Evolutionary conservation across 1,284 basidiomycete genomes (phyloP), one percentile per base, ranked within the genome.

Genomic region (Ustilago bromivora): DNA sequence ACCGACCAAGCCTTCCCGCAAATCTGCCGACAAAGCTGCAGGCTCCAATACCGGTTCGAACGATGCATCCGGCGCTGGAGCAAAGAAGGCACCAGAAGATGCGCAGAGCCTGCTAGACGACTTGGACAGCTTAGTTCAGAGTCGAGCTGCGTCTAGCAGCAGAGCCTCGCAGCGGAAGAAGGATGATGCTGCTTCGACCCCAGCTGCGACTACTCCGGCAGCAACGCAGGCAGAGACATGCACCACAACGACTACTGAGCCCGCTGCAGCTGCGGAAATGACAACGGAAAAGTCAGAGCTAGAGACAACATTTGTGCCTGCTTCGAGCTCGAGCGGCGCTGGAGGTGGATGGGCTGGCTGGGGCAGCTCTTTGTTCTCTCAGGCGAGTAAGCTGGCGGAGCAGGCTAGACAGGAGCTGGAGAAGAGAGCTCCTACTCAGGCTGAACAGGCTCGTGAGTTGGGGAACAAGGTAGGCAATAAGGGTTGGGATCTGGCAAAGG

Each of bases 281-380:
- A 13, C 51, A 1, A 34, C 58, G n/a, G 49, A 69, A 13, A 41
- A 59, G 4, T 67, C 87, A 38, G 91, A 89, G 1, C 51, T 53
- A 10, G 57, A 65, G 10, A 51, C 49, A 28, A 2, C 63, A 15
- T 51, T 3, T 13, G 11, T 60, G 41, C 41, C 63, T 2, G 92
- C 88, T 0, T 92, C 92, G 3, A 90, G 92, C 0, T 89, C 89
- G 1, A 93, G 93, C 7, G 57, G 43, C 19, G 43, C 43, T 46
- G 19, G 94, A 0, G 92, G 57, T 28, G 57, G 92, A 23, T 93
- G 90, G 40, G 92, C 89, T 8, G 92, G 88, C 11, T 90, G 89
- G 53, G 89, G 87, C 74, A 58, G 83, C 61, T 88, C 90, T 55
- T 90, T 90, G 78, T 91, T 91, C 66, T 76, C 77, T 1, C 76